A percentile compares a stretch with the other conserved stretches of the same genome.
Conservation (phyloP, 306 rosid genomes). For the Carpinus viminea region DNA sequence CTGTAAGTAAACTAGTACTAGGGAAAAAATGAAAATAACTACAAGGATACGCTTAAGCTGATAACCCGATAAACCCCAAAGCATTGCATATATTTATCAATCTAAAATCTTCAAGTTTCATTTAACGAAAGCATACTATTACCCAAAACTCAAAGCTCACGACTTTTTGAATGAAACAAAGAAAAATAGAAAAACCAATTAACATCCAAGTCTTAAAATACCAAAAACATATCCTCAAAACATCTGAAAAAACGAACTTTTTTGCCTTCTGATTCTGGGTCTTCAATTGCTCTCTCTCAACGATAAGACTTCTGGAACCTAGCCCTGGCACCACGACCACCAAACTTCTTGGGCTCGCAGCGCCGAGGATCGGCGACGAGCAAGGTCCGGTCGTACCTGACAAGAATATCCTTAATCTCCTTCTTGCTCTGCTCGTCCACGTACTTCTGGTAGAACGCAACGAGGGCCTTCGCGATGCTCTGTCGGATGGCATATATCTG, state of each 20-base stretch:
- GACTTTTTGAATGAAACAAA: not conserved
- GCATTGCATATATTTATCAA: not conserved
- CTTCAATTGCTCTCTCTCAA: constrained; percentile 22
- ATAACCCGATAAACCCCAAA: not conserved
- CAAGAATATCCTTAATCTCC: constrained; percentile 84
- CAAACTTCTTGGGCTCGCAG: constrained; percentile 94
- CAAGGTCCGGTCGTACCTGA: constrained; percentile 66
- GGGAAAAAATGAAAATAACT: not conserved
- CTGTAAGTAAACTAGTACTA: not conserved
- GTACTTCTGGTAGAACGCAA: constrained; percentile 79
- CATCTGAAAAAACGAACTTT: not conserved
- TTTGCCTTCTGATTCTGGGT: not conserved
- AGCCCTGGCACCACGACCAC: constrained; percentile 89
- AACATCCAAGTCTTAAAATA: not conserved
- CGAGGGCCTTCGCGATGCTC: constrained; percentile 81
- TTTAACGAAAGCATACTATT: not conserved
- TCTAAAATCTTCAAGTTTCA: not conserved
- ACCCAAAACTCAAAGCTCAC: not conserved
- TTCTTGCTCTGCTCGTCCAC: constrained; percentile 92
- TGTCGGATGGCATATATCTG: constrained; percentile 88
- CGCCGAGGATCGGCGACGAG: constrained; percentile 86
- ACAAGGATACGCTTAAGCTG: not conserved
- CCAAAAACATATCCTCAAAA: not conserved
- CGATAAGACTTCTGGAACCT: constrained; percentile 95
- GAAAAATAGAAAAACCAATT: not conserved